These are phyloP conservation scores for Coelastrella sp. DNA, from an alignment of 139 green algal genomes.

Conservation along the genomic window DNA sequence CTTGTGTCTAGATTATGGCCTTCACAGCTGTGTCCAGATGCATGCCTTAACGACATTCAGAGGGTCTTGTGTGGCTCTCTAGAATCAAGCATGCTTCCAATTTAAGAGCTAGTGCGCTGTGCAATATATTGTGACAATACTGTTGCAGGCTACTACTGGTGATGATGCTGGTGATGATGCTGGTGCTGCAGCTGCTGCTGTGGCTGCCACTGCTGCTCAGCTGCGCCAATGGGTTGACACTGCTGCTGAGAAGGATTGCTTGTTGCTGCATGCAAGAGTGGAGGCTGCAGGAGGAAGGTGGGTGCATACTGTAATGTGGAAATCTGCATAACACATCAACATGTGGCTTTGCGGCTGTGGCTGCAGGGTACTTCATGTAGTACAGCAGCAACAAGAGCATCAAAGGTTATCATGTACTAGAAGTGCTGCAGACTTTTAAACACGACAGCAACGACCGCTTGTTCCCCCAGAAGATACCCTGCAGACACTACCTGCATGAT, in stretches of 20 bases:
- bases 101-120: not conserved
- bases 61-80: not conserved
- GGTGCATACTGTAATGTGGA: not conserved
- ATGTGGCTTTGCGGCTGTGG: not conserved
- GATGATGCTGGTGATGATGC: not conserved
- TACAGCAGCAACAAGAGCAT: too few species aligned
- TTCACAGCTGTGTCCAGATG: too few species aligned
- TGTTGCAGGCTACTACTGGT: not conserved
- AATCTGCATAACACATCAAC: not conserved
- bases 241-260: conserved; percentile 55
- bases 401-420: too few species aligned
- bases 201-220: conserved; percentile 41
- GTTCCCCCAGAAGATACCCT: too few species aligned
- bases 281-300: conserved; percentile 63
- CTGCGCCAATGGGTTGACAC: conserved; percentile 81
- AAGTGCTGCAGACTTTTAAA: too few species aligned
- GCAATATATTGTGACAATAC: not conserved
- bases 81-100: not conserved
- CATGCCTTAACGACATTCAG: too few species aligned
- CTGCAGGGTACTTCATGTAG: too few species aligned
- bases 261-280: conserved; percentile 70
- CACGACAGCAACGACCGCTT: too few species aligned
- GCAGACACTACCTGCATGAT: too few species aligned
- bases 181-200: not conserved
- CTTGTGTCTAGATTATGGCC: too few species aligned